Percentiles rank a stretch among this genome's conserved stretches.
Evolutionary conservation across 228 moss, liverwort and hornwort genomes (phyloP).

Genomic region (Sphagnum fallax): DNA sequence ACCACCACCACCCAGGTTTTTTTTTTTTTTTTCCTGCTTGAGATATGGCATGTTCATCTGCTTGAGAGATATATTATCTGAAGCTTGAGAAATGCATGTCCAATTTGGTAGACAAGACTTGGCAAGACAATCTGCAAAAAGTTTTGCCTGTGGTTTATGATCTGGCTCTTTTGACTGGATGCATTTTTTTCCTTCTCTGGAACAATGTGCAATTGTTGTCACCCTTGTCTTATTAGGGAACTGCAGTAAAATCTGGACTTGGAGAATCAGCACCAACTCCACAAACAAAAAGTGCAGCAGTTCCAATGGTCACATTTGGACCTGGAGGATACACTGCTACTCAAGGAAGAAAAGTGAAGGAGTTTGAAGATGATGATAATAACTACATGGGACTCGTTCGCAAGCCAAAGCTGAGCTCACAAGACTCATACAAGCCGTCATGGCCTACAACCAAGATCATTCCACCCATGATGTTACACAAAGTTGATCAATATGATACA

Average conservation of each 20-base stretch:
- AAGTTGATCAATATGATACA: constrained; percentile 1
- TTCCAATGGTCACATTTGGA: constrained; percentile 45
- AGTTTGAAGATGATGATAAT: constrained; percentile 2
- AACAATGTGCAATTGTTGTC: background rate
- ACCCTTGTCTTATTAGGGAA: background rate
- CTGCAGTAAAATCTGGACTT: constrained; percentile 18
- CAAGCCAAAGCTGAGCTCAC: constrained; percentile 40
- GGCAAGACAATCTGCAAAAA: too few species aligned
- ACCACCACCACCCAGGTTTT: too few species aligned
- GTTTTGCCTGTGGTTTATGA: too few species aligned
- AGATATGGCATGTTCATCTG: too few species aligned
- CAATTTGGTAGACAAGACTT: too few species aligned
- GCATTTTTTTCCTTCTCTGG: too few species aligned
- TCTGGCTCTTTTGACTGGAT: too few species aligned
- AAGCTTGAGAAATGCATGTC: too few species aligned
- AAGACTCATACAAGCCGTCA: constrained; percentile 39
- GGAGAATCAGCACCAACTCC: background rate
- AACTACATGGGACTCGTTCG: constrained; percentile 41
- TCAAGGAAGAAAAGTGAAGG: constrained; percentile 19
- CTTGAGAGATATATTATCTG: too few species aligned
- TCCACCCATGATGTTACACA: constrained; percentile 43
- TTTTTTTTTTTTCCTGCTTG: too few species aligned
- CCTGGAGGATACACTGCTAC: constrained; percentile 40
- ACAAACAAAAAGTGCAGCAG: constrained; percentile 9
- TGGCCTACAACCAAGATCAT: constrained; percentile 39